Conservation (phyloP, 2,329 filamentous ascomycete genomes). For the Diaporthe sp. region DNA sequence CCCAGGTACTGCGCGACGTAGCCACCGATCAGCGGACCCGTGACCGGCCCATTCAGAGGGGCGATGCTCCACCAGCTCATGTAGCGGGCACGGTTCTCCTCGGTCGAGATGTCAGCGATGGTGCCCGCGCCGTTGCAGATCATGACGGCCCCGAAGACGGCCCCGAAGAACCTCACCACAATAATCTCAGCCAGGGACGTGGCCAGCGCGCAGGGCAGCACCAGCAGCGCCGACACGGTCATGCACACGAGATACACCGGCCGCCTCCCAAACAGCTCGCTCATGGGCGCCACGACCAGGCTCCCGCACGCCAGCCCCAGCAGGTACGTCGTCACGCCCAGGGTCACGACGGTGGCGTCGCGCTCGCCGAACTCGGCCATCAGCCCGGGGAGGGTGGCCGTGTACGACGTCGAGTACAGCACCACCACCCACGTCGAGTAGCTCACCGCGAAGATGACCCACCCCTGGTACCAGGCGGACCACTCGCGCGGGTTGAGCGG, state of each 20-base stretch:
- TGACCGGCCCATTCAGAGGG: slow-evolving; percentile 81
- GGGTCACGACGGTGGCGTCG: slow-evolving; percentile 69
- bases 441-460: slow-evolving; percentile 57
- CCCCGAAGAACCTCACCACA: slow-evolving; percentile 77
- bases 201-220: slow-evolving; percentile 79
- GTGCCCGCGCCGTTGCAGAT: slow-evolving; percentile 87
- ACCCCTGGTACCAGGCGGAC: slow-evolving; percentile 64
- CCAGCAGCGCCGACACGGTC: slow-evolving; percentile 72
- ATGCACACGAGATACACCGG: slow-evolving; percentile 77
- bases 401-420: slow-evolving; percentile 82
- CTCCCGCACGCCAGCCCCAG: slow-evolving; percentile 78
- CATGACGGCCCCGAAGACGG: slow-evolving; percentile 73
- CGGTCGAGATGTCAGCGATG: slow-evolving; percentile 85
- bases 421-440: slow-evolving; percentile 65
- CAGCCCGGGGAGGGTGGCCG: slow-evolving; percentile 76
- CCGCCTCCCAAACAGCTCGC: slow-evolving; percentile 75
- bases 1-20: slow-evolving; percentile 84
- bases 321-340: slow-evolving; percentile 83
- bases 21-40: slow-evolving; percentile 79
- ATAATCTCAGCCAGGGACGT: slow-evolving; percentile 75
- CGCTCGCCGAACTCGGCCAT: slow-evolving; percentile 72
- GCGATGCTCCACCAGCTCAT: slow-evolving; percentile 89
- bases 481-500: slow-evolving; percentile 77
- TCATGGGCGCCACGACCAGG: slow-evolving; percentile 80
- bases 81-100: slow-evolving; percentile 84